These are phyloP conservation scores for Fusarium sp. DNA, from an alignment of 2,329 filamentous ascomycete genomes.

Conservation along the genomic window DNA sequence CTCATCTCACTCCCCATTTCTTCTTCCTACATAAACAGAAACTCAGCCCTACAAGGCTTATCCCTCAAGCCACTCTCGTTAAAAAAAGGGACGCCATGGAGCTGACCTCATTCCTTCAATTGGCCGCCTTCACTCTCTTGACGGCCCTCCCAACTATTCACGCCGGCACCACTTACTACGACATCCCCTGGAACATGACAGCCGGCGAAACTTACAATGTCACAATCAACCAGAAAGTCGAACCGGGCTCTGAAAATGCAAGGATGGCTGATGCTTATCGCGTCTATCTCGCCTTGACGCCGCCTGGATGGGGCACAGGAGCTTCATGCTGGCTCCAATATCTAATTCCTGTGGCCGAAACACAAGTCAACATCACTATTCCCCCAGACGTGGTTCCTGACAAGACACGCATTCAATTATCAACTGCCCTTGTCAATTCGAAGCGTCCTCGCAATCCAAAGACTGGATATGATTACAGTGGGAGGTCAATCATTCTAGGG, in stretches of 20 bases:
- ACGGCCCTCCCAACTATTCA: slow-evolving; percentile 8
- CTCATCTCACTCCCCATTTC: background rate
- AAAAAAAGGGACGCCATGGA: slow-evolving; percentile 16
- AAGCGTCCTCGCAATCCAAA: slow-evolving; percentile 5
- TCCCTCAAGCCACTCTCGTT: background rate
- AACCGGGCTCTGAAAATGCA: slow-evolving; percentile 19
- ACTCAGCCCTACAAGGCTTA: background rate
- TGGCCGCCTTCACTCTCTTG: slow-evolving; percentile 34
- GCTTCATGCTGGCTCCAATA: slow-evolving; percentile 41
- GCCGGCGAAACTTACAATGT: slow-evolving; percentile 23
- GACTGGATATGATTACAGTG: slow-evolving; percentile 40
- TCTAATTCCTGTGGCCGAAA: slow-evolving; percentile 20
- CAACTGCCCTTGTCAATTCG: slow-evolving; percentile 24
- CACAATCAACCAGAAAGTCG: slow-evolving; percentile 32
- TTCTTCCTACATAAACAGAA: background rate
- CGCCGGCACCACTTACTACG: slow-evolving; percentile 20
- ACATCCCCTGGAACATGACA: slow-evolving; percentile 40
- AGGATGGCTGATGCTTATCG: slow-evolving; percentile 34
- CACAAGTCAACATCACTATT: slow-evolving; percentile 42
- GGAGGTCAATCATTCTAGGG: slow-evolving; percentile 20
- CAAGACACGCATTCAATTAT: slow-evolving; percentile 28
- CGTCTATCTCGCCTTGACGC: slow-evolving; percentile 38
- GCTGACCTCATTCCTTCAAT: slow-evolving; percentile 16
- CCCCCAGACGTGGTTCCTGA: slow-evolving; percentile 41
- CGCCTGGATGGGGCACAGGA: slow-evolving; percentile 41